Percentiles rank a stretch among this genome's conserved stretches.
Conservation (phyloP, 1,284 basidiomycete genomes). For the Calocybe gambosa region DNA sequence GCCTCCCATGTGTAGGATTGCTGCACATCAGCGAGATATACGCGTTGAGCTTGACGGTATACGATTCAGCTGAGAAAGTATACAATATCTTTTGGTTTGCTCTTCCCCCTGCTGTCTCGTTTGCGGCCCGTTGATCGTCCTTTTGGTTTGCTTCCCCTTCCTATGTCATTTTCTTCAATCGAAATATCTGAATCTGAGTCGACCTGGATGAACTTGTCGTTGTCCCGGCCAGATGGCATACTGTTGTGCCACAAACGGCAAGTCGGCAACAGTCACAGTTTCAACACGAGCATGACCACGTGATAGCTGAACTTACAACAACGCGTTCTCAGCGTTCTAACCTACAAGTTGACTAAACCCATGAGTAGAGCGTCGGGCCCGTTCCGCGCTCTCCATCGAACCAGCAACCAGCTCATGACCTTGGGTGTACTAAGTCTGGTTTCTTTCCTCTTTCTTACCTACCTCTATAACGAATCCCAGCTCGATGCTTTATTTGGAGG, state of each 20-base stretch:
- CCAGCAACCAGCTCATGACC: conserved; percentile 2
- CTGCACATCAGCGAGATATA: conserved; percentile 28
- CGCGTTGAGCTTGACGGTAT: conserved; percentile 2
- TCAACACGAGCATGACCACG: too few species aligned
- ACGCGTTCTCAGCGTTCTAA: conserved; percentile 10
- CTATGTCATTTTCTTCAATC: conserved; percentile 33
- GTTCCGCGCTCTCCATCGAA: neutral
- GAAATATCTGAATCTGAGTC: conserved; percentile 54
- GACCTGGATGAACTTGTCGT: conserved; percentile 32
- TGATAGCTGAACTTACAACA: too few species aligned
- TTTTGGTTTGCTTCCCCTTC: conserved; percentile 28
- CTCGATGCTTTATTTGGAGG: neutral
- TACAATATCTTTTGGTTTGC: conserved; percentile 41
- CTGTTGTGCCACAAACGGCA: too few species aligned
- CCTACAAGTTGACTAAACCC: neutral
- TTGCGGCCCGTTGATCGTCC: conserved; percentile 33
- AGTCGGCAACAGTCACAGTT: too few species aligned
- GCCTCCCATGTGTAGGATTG: conserved; percentile 94
- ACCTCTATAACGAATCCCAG: neutral
- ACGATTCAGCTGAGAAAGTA: conserved; percentile 3
- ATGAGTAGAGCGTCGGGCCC: conserved; percentile 11
- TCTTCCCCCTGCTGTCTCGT: conserved; percentile 40
- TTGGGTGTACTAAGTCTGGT: conserved; percentile 7
- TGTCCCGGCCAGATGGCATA: conserved; percentile 30
- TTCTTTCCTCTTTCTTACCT: conserved; percentile 7